phyloP scores from a whole-genome alignment of 768 basidiomycete genomes.

The Naematelia encephala region DNA sequence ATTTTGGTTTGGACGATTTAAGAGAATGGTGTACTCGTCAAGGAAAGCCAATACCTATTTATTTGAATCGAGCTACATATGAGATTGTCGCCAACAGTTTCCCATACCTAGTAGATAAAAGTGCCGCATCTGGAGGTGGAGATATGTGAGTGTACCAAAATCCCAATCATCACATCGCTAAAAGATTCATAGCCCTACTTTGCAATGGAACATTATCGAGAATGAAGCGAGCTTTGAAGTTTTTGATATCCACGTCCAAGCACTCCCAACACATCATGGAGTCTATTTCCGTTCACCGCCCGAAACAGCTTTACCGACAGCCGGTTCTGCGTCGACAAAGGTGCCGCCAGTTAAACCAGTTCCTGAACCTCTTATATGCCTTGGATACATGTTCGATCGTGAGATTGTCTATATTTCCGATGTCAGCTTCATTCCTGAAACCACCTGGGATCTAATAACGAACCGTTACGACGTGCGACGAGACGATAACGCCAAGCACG shows the following conservation, averaged over 20 bases:
- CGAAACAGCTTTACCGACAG: constrained; percentile 1
- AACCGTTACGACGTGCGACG: not conserved
- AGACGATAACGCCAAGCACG: not conserved
- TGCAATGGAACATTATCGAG: constrained; percentile 76
- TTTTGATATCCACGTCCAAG: constrained; percentile 50
- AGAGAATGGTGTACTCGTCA: constrained; percentile 55
- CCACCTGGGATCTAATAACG: constrained; percentile 57
- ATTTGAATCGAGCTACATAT: constrained; percentile 32
- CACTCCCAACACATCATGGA: constrained; percentile 47
- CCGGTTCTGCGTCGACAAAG: not conserved
- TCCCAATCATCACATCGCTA: constrained; percentile 3
- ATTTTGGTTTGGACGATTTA: constrained; percentile 86
- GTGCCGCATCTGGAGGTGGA: constrained; percentile 60
- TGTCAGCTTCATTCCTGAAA: constrained; percentile 72
- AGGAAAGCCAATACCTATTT: constrained; percentile 32
- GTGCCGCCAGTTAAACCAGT: constrained; percentile 18
- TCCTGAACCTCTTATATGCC: constrained; percentile 47
- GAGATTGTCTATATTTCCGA: constrained; percentile 76
- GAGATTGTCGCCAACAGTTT: constrained; percentile 56
- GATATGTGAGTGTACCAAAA: constrained; percentile 34
- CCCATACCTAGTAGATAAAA: constrained; percentile 67
- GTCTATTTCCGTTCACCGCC: constrained; percentile 39
- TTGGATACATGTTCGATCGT: constrained; percentile 56
- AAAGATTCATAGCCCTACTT: constrained; percentile 51
- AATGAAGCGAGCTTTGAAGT: constrained; percentile 68